Evolutionary conservation across 2,329 filamentous ascomycete species (phyloP).

Genomic region (Alternaria ethzedia): DNA sequence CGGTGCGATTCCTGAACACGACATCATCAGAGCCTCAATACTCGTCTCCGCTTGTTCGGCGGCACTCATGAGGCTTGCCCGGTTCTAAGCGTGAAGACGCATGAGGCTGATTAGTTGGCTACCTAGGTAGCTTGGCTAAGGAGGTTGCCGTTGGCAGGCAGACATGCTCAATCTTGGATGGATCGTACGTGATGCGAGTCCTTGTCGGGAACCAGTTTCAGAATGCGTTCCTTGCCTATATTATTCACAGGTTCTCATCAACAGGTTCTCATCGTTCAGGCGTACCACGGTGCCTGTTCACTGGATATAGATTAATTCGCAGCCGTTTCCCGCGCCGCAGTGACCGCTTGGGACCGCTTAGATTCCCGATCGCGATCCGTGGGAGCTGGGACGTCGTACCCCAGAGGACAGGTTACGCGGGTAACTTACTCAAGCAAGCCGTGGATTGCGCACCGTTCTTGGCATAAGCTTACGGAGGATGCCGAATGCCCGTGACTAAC

Average conservation of each 20-base stretch:
- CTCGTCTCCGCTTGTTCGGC: not conserved
- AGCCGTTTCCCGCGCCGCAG: not conserved
- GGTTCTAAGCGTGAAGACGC: not conserved
- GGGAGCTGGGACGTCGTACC: not conserved
- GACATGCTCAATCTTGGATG: not conserved
- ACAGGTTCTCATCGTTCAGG: not conserved
- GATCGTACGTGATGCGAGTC: not conserved
- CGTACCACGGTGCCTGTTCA: not conserved
- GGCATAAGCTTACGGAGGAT: not conserved
- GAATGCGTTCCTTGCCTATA: not conserved
- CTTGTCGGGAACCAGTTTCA: not conserved
- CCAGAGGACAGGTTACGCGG: not conserved
- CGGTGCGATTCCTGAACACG: not conserved
- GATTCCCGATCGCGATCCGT: not conserved
- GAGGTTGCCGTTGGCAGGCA: not conserved
- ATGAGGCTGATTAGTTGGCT: not conserved
- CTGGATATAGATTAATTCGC: not conserved
- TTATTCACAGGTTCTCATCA: not conserved
- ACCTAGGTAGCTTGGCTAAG: not conserved
- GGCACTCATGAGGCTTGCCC: not conserved
- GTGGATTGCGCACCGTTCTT: not conserved
- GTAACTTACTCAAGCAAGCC: not conserved
- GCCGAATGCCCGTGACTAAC: not conserved
- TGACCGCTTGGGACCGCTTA: not conserved
- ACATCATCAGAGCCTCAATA: not conserved